phyloP scores from a whole-genome alignment of 805 yeast genomes.

The Wickerhamomyces xylosicus region DNA sequence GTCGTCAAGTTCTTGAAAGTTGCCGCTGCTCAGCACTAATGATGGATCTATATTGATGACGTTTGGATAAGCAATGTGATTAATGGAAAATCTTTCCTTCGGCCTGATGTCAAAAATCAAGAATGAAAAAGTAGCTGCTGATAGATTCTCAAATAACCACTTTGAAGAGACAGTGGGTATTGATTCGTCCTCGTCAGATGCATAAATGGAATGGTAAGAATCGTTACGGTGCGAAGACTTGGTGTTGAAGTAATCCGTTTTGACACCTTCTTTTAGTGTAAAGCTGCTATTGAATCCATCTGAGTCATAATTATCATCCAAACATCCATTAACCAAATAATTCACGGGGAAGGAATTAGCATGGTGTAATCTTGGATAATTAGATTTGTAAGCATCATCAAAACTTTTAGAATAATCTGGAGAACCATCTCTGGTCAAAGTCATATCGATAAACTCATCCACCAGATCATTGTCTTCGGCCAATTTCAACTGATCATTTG shows the following conservation, averaged over 20 bases:
- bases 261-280: neutral
- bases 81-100: constrained; percentile 19
- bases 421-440: constrained; percentile 2
- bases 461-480: constrained; percentile 16
- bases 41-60: constrained; percentile 32
- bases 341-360: constrained; percentile 6
- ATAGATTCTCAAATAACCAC: constrained; percentile 29
- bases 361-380: constrained; percentile 7
- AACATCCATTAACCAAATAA: neutral
- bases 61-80: constrained; percentile 28
- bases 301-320: neutral
- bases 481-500: constrained; percentile 27
- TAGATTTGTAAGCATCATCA: constrained; percentile 1
- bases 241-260: constrained; percentile 3
- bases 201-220: constrained; percentile 30
- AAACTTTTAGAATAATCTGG: constrained; percentile 2
- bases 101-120: constrained; percentile 32
- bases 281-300: neutral
- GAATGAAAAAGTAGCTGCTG: constrained; percentile 29
- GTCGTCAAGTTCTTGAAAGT: constrained; percentile 19
- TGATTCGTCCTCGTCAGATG: constrained; percentile 20
- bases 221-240: constrained; percentile 22
- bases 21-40: constrained; percentile 23
- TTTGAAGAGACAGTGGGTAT: constrained; percentile 41
- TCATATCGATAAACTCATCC: constrained; percentile 7